phyloP scores from a whole-genome alignment of 345 rosid species.

The Eucalyptus rudis region DNA sequence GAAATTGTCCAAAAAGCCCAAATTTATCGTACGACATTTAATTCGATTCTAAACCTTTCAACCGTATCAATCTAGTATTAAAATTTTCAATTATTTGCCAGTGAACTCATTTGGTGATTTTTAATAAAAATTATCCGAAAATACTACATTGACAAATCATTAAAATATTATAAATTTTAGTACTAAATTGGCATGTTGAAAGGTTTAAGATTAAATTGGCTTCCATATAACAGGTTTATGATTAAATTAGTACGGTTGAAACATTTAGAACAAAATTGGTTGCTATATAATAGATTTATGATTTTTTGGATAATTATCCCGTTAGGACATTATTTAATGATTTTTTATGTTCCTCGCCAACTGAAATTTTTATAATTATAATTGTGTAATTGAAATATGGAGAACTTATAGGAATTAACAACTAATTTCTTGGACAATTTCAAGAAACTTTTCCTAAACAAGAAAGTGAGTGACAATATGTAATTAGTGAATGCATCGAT shows the following conservation, averaged over 20 bases:
- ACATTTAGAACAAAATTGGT: rapidly evolving
- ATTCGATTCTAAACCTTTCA: too few relatives aligned
- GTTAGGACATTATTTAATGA: background rate
- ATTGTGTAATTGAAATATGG: background rate
- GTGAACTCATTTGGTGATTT: background rate
- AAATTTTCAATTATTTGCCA: too few relatives aligned
- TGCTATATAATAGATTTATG: too few relatives aligned
- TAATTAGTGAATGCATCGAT: background rate
- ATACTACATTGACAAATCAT: too few relatives aligned
- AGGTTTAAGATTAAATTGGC: too few relatives aligned
- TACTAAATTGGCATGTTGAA: background rate
- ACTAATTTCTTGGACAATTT: background rate
- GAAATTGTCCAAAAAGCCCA: background rate
- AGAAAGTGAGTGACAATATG: background rate
- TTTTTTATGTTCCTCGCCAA: background rate
- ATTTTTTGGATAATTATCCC: too few relatives aligned
- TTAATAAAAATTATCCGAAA: background rate
- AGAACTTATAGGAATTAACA: background rate
- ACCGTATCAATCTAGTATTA: too few relatives aligned
- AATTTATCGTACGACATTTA: too few relatives aligned
- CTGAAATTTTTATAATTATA: background rate
- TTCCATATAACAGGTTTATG: too few relatives aligned
- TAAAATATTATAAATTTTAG: too few relatives aligned
- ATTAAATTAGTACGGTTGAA: too few relatives aligned
- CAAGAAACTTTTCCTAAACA: background rate